These are phyloP conservation scores for Mucor circinelloides DNA, from an alignment of 371 early-diverging fungal genomes.

Conservation along the genomic window DNA sequence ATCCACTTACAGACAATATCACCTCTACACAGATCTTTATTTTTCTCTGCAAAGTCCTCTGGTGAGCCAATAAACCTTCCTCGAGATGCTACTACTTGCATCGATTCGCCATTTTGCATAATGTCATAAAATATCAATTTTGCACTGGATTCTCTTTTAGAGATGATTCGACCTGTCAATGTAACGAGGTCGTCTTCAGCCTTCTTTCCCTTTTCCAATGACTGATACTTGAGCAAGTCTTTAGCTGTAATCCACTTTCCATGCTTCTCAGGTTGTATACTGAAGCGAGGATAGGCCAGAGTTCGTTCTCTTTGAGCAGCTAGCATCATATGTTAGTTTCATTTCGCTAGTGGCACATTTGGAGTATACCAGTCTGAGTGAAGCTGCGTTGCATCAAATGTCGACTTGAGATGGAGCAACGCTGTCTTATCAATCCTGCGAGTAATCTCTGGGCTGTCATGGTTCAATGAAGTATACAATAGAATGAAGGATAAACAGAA, in stretches of 20 bases:
- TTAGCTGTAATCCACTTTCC: constrained; percentile 35
- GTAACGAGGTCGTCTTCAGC: constrained; percentile 33
- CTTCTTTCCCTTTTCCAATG: constrained; percentile 36
- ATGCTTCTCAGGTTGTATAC: constrained; percentile 23
- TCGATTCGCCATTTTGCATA: constrained; percentile 57
- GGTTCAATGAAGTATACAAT: not conserved
- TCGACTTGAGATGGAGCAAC: no score
- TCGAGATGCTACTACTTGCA: constrained; percentile 74
- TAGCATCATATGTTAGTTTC: not conserved
- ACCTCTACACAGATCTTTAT: constrained; percentile 58
- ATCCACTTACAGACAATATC: constrained; percentile 64
- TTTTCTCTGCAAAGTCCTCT: constrained; percentile 47
- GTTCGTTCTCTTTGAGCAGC: constrained; percentile 3
- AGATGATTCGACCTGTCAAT: constrained; percentile 61
- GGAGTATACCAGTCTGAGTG: constrained; percentile 2
- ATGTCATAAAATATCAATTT: constrained; percentile 79
- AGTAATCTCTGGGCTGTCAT: not conserved
- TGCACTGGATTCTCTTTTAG: constrained; percentile 72
- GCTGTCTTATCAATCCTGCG: no score
- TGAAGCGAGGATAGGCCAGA: constrained; percentile 36
- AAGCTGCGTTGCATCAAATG: not conserved
- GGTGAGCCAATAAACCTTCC: constrained; percentile 42
- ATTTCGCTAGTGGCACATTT: not conserved
- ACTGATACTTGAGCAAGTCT: constrained; percentile 23
- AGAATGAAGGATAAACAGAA: not conserved